Base-by-base conservation (phyloP, 108 stramenopile genomes). In the Schizochytrium sp. region DNA sequence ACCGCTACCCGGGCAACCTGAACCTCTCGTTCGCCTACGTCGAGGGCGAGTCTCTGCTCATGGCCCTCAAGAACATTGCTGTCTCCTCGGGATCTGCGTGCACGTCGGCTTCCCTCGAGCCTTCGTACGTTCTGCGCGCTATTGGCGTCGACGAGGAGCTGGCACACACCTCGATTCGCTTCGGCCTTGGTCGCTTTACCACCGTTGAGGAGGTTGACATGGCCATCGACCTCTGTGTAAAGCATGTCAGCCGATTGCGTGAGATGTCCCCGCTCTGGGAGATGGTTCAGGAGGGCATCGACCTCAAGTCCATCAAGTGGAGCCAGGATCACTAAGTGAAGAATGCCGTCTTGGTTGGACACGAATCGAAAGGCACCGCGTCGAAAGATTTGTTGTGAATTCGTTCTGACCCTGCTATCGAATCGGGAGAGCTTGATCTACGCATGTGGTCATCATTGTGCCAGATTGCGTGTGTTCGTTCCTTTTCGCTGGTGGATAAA, bases 231-330 rank as follows among this genome's bases (percentile, higher is more conserved):
- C 93, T 98, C 53, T 92, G 98, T 89, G 93, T 95, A 88, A 90
- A 93, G 90, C 98, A 99, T 90, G 99, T 99, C 6, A 91, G 71
- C 12, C 94, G 99, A 45, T 91, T 99, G 83, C 96, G 98, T 34
- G 98, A 98, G 87, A 99, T 99, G 99, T 95, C 94, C 59, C 99
- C 99, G 4, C 93, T 99, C 63, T 99, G 98, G 98, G 99, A 99
- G 92, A 97, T 99, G 97, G 98, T 98, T 21, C 98, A 98, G 91
- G 99, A 99, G 92, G 99, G 99, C 44, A 96, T 99, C 87, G 99
- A 99, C 90, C 93, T 99, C 87, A 98, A 97, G 90, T 90, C 92
- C 47, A 99, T 99, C 91, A 95, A 99, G 92, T 99, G 99, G 99
- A 95, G 95, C 23, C 98, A 99, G 91, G 99, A 99, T 89, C 89